Percentiles rank a stretch among this genome's conserved stretches.
These are phyloP conservation scores for Aureobasidium mangrovei DNA, from an alignment of 2,329 filamentous ascomycete species.

Conservation along the genomic window DNA sequence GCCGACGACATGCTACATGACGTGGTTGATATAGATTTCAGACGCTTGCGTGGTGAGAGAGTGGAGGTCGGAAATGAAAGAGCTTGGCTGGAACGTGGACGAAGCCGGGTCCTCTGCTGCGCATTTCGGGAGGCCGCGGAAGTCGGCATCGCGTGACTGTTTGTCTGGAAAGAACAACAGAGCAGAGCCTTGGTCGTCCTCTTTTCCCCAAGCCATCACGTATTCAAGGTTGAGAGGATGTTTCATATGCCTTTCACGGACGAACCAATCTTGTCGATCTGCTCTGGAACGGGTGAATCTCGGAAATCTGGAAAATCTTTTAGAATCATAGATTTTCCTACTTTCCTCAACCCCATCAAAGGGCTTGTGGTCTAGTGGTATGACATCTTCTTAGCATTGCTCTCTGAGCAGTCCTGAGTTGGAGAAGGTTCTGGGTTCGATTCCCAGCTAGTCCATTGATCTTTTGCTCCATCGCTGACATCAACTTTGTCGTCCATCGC, in stretches of 20 bases:
- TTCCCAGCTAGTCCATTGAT: constrained; percentile 10
- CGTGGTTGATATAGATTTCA: neutral
- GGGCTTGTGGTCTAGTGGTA: constrained; percentile 12
- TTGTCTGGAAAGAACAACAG: no score
- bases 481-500: neutral
- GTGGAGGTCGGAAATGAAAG: neutral
- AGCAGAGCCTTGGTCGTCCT: no score
- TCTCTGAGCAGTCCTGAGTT: constrained; percentile 6
- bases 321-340: neutral
- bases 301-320: no score
- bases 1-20: neutral
- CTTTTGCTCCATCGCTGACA: neutral
- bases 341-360: neutral
- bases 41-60: neutral
- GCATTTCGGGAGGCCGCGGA: no score
- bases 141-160: no score
- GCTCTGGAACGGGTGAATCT: neutral
- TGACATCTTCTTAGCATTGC: constrained; percentile 12
- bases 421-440: constrained; percentile 13
- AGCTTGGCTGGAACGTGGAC: neutral
- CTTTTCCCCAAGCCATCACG: no score
- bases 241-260: no score
- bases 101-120: neutral
- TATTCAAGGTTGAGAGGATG: no score
- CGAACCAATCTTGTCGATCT: no score